Evolutionary conservation across 1,284 basidiomycete genomes (phyloP).

Genomic region (Cutaneotrichosporon dermatis): DNA sequence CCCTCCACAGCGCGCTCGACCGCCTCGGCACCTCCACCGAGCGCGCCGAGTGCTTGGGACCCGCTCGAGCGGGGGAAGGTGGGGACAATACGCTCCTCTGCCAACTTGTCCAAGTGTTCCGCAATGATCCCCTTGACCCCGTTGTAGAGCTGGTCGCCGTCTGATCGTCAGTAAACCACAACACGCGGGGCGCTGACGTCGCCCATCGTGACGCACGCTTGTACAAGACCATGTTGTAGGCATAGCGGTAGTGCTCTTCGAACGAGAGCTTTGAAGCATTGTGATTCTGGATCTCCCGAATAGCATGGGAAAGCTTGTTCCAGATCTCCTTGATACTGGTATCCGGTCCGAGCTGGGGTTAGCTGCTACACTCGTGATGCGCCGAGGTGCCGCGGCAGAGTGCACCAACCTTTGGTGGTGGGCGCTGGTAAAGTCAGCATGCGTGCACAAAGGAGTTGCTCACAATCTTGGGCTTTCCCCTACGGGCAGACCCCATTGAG

Average conservation of each 20-base stretch:
- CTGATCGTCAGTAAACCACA: slow-evolving; percentile 11
- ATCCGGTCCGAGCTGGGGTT: slow-evolving; percentile 36
- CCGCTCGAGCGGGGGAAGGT: slow-evolving; percentile 62
- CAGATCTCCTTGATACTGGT: slow-evolving; percentile 48
- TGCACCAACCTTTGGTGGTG: slow-evolving; percentile 37
- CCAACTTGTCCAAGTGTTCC: slow-evolving; percentile 77
- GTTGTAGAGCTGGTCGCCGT: slow-evolving; percentile 79
- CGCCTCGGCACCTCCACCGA: slow-evolving; percentile 40
- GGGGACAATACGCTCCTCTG: slow-evolving; percentile 71
- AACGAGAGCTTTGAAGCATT: slow-evolving; percentile 89
- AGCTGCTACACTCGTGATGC: not conserved
- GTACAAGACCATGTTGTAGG: slow-evolving; percentile 87
- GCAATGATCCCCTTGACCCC: slow-evolving; percentile 75
- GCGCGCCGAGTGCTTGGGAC: slow-evolving; percentile 32
- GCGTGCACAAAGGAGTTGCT: slow-evolving; percentile 9
- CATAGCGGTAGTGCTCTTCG: slow-evolving; percentile 93
- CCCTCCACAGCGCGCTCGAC: slow-evolving; percentile 57
- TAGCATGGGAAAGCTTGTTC: slow-evolving; percentile 57
- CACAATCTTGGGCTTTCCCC: slow-evolving; percentile 46
- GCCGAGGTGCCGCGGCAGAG: too few relatives aligned
- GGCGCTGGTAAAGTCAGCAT: slow-evolving; percentile 29
- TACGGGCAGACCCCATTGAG: slow-evolving; percentile 35
- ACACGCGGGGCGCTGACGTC: not conserved
- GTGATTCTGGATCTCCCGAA: slow-evolving; percentile 92
- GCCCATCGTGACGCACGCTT: slow-evolving; percentile 53